phyloP scores from a whole-genome alignment of 2,329 filamentous ascomycete species.

The Colletotrichum limetticola region DNA sequence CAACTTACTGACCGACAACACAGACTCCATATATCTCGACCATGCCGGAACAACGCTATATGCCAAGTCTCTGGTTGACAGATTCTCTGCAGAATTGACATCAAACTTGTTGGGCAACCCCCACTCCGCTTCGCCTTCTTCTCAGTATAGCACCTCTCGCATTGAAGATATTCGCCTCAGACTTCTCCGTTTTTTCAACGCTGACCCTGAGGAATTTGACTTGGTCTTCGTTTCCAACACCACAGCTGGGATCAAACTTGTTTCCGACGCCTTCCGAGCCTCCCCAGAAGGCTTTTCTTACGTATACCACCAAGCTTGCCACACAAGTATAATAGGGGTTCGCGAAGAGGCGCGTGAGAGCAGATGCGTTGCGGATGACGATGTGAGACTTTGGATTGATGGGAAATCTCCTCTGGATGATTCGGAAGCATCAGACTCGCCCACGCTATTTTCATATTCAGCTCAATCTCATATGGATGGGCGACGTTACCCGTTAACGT shows the following conservation, averaged over 20 bases:
- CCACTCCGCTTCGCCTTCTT: slow-evolving; percentile 86
- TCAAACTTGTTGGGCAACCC: slow-evolving; percentile 88
- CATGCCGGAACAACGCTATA: slow-evolving; percentile 94
- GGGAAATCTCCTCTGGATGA: slow-evolving; percentile 46
- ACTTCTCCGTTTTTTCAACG: slow-evolving; percentile 81
- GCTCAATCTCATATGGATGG: slow-evolving; percentile 37
- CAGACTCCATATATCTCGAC: slow-evolving; percentile 85
- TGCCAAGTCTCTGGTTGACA: slow-evolving; percentile 82
- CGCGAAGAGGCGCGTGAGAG: slow-evolving; percentile 76
- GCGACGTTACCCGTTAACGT: slow-evolving; percentile 58
- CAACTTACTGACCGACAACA: slow-evolving; percentile 25
- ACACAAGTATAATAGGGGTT: slow-evolving; percentile 88
- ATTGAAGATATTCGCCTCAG: slow-evolving; percentile 81
- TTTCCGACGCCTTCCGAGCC: slow-evolving; percentile 80
- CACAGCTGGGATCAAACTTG: slow-evolving; percentile 89
- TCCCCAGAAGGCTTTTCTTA: slow-evolving; percentile 80
- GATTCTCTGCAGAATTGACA: slow-evolving; percentile 82
- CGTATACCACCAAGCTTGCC: slow-evolving; percentile 83
- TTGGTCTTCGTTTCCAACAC: slow-evolving; percentile 93
- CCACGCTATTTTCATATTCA: slow-evolving; percentile 45
- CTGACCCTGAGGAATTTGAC: slow-evolving; percentile 84
- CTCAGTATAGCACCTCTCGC: slow-evolving; percentile 77
- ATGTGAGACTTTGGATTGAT: slow-evolving; percentile 73
- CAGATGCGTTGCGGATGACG: slow-evolving; percentile 73
- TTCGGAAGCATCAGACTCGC: slow-evolving; percentile 38